A percentile compares a stretch with the other conserved stretches of the same genome.
phyloP scores from a whole-genome alignment of 2,329 filamentous ascomycete genomes.

The Colletotrichum melonis region DNA sequence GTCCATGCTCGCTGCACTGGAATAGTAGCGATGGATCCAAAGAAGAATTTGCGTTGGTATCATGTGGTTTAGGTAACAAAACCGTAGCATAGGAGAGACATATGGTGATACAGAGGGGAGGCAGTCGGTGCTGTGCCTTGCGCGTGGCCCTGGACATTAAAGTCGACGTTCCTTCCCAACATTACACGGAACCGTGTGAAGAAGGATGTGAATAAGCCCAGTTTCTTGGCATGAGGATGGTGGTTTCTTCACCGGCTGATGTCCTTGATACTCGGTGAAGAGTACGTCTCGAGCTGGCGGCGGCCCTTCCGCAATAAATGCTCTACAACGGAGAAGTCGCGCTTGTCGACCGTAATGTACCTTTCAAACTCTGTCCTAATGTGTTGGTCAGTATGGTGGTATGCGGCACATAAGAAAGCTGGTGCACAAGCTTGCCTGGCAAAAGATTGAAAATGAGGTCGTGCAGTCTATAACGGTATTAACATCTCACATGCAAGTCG shows the following conservation, averaged over 20 bases:
- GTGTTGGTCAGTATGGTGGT: slow-evolving; percentile 1
- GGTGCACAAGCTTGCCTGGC: slow-evolving; percentile 61
- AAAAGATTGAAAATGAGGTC: slow-evolving; percentile 72
- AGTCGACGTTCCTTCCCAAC: not conserved
- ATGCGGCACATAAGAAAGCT: not conserved
- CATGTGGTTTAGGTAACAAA: slow-evolving; percentile 34
- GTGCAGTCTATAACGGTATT: slow-evolving; percentile 57
- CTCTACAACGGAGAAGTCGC: slow-evolving; percentile 88
- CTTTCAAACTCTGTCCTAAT: slow-evolving; percentile 81
- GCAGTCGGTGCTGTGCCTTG: not conserved
- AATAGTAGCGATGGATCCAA: slow-evolving; percentile 41
- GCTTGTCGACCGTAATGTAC: slow-evolving; percentile 76
- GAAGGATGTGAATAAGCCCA: not conserved
- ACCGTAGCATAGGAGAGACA: slow-evolving; percentile 24
- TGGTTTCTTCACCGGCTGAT: slow-evolving; percentile 58
- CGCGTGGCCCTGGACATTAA: not conserved
- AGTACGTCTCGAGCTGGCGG: slow-evolving; percentile 84
- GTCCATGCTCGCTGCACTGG: slow-evolving; percentile 47
- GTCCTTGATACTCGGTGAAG: slow-evolving; percentile 83
- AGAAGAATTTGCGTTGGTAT: slow-evolving; percentile 38
- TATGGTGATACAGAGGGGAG: slow-evolving; percentile 22
- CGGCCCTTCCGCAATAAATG: slow-evolving; percentile 85
- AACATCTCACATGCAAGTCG: slow-evolving; percentile 7
- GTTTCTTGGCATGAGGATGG: not conserved
- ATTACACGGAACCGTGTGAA: not conserved